Evolutionary conservation across 169 alveolate species (phyloP).

Genomic region (Pseudocohnilembus persalinus): DNA sequence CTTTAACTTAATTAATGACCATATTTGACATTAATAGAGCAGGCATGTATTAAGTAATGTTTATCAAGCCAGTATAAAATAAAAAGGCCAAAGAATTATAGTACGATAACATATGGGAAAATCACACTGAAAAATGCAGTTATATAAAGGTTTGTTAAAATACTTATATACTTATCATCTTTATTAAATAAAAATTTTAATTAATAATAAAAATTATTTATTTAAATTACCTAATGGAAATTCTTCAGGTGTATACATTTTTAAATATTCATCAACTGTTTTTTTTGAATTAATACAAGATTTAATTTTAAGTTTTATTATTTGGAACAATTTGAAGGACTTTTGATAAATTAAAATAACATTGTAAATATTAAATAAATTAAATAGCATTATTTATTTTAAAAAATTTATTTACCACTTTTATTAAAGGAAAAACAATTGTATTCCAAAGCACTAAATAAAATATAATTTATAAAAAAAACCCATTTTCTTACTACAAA

Average conservation of each 20-base stretch:
- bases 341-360: too few species aligned
- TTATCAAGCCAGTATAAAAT: neutral
- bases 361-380: too few species aligned
- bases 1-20: neutral
- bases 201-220: too few species aligned
- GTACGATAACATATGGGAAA: neutral
- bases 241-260: too few species aligned
- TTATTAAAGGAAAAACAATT: neutral
- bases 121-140: neutral
- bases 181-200: too few species aligned
- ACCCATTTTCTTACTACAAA: neutral
- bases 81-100: neutral
- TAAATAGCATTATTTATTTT: too few species aligned
- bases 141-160: neutral
- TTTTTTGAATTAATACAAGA: too few species aligned
- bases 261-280: too few species aligned
- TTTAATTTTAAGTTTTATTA: too few species aligned
- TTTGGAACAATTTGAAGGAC: too few species aligned
- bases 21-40: neutral
- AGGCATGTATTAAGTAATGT: neutral
- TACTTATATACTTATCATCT: neutral
- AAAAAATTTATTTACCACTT: neutral
- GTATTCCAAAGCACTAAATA: neutral
- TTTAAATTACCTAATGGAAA: too few species aligned
- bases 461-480: too few species aligned